Evolutionary conservation across 2,329 filamentous ascomycete species (phyloP).

Genomic region (Colletotrichum sidae): DNA sequence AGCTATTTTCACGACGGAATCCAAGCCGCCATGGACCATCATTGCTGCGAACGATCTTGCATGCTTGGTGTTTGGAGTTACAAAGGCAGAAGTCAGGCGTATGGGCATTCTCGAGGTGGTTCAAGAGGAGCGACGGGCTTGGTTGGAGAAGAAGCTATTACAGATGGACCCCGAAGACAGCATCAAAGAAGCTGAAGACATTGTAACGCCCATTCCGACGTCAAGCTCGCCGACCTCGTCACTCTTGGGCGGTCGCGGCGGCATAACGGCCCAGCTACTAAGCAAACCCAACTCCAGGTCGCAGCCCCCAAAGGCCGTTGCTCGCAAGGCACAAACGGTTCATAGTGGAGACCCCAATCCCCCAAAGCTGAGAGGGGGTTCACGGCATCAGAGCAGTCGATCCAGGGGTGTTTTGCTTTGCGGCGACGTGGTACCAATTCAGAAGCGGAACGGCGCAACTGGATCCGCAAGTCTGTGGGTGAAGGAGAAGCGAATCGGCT

Average conservation of each 20-base stretch:
- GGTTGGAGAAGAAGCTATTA: constrained; percentile 88
- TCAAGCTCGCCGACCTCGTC: constrained; percentile 57
- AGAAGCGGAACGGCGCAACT: constrained; percentile 91
- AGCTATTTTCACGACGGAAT: constrained; percentile 97
- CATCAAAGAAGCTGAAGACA: constrained; percentile 46
- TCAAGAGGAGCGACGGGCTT: constrained; percentile 86
- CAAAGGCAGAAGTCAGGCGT: constrained; percentile 92
- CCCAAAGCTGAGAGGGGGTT: constrained; percentile 63
- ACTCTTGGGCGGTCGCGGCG: constrained; percentile 76
- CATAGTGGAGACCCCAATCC: constrained; percentile 67
- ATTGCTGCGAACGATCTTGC: constrained; percentile 95
- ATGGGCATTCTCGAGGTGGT: constrained; percentile 97
- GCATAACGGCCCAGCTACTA: constrained; percentile 88
- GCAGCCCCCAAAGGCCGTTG: constrained; percentile 65
- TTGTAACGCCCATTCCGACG: constrained; percentile 50
- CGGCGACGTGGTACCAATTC: constrained; percentile 97
- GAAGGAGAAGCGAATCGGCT: constrained; percentile 91
- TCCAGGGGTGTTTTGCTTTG: constrained; percentile 92
- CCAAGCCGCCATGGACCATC: constrained; percentile 92
- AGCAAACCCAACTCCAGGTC: constrained; percentile 79
- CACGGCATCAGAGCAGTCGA: constrained; percentile 77
- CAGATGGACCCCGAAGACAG: constrained; percentile 65
- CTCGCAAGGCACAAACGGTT: constrained; percentile 73
- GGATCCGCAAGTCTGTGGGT: constrained; percentile 98
- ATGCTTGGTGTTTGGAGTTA: constrained; percentile 98